Conservation (phyloP, 176 grass and related monocot genomes). For the Olyra latifolia region DNA sequence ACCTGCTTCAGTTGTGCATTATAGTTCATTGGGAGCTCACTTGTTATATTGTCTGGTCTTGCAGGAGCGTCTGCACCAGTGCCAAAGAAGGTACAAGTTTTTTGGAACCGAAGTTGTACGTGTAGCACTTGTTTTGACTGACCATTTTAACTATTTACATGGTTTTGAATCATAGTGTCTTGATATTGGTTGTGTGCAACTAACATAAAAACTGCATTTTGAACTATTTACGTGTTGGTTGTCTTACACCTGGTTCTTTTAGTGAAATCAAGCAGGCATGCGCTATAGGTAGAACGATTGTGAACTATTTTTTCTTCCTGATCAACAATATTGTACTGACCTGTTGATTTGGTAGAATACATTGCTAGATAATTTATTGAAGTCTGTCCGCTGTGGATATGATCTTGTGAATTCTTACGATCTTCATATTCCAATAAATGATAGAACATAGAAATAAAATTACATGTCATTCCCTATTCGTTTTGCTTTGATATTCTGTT, state of each 20-base stretch:
- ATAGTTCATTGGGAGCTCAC: constrained; percentile 26
- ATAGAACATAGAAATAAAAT: neutral
- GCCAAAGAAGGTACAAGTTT: constrained; percentile 44
- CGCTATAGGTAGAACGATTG: neutral
- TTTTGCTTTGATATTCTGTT: neutral
- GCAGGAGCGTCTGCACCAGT: constrained; percentile 31
- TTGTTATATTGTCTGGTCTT: constrained; percentile 23
- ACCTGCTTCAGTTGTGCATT: neutral
- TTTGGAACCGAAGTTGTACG: neutral
- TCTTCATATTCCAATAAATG: neutral
- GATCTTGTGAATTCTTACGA: neutral
- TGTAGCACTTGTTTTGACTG: neutral
- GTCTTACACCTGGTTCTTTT: neutral
- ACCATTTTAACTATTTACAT: neutral
- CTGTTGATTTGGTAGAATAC: neutral
- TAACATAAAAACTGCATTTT: neutral
- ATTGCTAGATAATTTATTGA: neutral
- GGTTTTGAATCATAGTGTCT: constrained; percentile 6
- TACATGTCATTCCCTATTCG: neutral
- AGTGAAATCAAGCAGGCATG: neutral
- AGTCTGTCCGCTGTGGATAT: neutral
- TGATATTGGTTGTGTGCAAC: neutral
- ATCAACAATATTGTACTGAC: neutral
- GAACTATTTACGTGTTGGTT: no score
- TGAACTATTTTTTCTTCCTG: neutral